These are phyloP conservation scores for Trypanosoma lewisi DNA, from an alignment of 208 protist species.

Conservation along the genomic window DNA sequence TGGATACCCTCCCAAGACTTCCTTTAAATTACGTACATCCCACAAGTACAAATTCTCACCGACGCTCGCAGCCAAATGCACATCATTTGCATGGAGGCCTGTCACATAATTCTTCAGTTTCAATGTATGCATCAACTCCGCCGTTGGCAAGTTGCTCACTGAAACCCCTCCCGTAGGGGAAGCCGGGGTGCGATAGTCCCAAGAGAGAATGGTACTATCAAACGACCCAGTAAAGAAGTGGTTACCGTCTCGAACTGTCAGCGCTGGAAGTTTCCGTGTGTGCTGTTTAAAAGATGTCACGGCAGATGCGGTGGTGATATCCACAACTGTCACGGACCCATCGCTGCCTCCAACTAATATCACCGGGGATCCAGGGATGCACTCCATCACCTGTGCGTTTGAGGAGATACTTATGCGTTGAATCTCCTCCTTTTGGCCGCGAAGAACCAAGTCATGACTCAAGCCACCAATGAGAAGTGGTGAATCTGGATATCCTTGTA, in stretches of 20 bases:
- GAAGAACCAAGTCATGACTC: slow-evolving; percentile 66
- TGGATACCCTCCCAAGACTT: slow-evolving; percentile 70
- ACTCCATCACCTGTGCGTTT: slow-evolving; percentile 71
- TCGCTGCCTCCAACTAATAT: slow-evolving; percentile 77
- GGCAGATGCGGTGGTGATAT: slow-evolving; percentile 30
- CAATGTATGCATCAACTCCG: slow-evolving; percentile 47
- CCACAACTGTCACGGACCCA: slow-evolving; percentile 60
- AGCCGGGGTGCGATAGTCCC: slow-evolving; percentile 61
- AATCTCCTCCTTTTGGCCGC: slow-evolving; percentile 31
- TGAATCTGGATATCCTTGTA: slow-evolving; percentile 37
- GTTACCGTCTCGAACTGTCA: slow-evolving; percentile 64
- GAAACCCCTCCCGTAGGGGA: slow-evolving; percentile 25
- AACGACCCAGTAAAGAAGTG: slow-evolving; percentile 83
- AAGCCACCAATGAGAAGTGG: slow-evolving; percentile 74
- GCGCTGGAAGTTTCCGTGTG: slow-evolving; percentile 70
- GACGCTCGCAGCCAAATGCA: slow-evolving; percentile 71
- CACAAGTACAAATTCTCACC: slow-evolving; percentile 83
- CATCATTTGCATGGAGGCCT: slow-evolving; percentile 70
- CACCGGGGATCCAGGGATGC: slow-evolving; percentile 36
- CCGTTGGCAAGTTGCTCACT: slow-evolving; percentile 9
- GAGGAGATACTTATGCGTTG: slow-evolving; percentile 47
- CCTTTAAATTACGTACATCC: slow-evolving; percentile 75
- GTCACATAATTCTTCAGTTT: slow-evolving; percentile 84
- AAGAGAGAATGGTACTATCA: slow-evolving; percentile 78
- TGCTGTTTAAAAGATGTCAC: slow-evolving; percentile 50